phyloP scores from a whole-genome alignment of 352 stramenopile species.

The Chrysophaeum taylorii region DNA sequence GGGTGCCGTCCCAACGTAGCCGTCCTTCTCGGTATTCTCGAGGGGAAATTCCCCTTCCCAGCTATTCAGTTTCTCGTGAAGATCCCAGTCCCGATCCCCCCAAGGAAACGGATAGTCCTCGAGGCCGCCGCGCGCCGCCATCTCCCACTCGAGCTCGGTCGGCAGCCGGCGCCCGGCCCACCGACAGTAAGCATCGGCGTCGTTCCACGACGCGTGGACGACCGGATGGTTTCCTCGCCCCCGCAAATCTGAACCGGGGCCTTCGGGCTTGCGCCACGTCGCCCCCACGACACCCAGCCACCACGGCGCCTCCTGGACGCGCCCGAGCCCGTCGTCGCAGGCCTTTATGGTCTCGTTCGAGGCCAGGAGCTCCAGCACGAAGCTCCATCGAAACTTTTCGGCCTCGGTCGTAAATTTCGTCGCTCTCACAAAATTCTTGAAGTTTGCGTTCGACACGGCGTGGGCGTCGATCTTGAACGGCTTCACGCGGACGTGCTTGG shows the following conservation, averaged over 20 bases:
- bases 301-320: conserved; percentile 31
- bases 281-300: conserved; percentile 51
- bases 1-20: conserved; percentile 47
- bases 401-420: conserved; percentile 57
- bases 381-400: conserved; percentile 57
- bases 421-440: conserved; percentile 51
- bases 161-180: conserved; percentile 52
- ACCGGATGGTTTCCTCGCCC: conserved; percentile 54
- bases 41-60: conserved; percentile 48
- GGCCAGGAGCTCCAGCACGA: conserved; percentile 42
- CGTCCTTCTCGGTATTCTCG: conserved; percentile 51
- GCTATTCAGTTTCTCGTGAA: conserved; percentile 3
- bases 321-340: conserved; percentile 11
- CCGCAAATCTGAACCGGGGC: conserved; percentile 44
- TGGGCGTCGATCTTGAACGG: conserved; percentile 49
- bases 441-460: conserved; percentile 51
- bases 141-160: conserved; percentile 57
- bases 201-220: conserved; percentile 48
- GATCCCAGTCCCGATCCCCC: conserved; percentile 30
- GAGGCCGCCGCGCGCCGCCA: conserved; percentile 42
- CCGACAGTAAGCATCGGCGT: conserved; percentile 57
- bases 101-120: conserved; percentile 32
- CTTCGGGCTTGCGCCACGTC: conserved; percentile 52
- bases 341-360: conserved; percentile 26
- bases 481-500: conserved; percentile 33